A percentile compares a stretch with the other conserved stretches of the same genome.
These are phyloP conservation scores for Panicum hallii DNA, from an alignment of 202 grass and related monocot species.

Conservation along the genomic window DNA sequence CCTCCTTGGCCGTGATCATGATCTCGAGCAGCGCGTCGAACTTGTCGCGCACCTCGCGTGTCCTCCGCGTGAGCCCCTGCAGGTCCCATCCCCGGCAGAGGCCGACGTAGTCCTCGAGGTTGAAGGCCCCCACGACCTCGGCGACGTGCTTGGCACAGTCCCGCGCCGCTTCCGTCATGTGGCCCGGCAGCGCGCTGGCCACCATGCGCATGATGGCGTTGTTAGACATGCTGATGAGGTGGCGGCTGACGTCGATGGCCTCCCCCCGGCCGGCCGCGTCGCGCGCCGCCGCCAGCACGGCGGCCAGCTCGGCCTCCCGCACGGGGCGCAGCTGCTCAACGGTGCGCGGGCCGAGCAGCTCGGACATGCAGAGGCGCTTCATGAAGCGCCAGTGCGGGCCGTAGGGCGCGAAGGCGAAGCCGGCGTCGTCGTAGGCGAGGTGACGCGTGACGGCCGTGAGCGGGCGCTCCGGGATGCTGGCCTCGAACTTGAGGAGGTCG, in stretches of 20 bases:
- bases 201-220: slow-evolving; percentile 69
- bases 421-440: slow-evolving; percentile 61
- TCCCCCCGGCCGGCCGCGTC: background rate
- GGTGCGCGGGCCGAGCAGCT: slow-evolving; percentile 72
- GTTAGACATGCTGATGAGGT: slow-evolving; percentile 65
- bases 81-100: slow-evolving; percentile 60
- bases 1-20: slow-evolving; percentile 60
- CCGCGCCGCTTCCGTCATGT: slow-evolving; percentile 45
- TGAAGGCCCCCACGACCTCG: slow-evolving; percentile 72
- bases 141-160: slow-evolving; percentile 66
- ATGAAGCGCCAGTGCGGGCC: slow-evolving; percentile 74
- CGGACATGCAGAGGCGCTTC: slow-evolving; percentile 75
- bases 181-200: slow-evolving; percentile 40
- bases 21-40: slow-evolving; percentile 62
- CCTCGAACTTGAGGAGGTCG: slow-evolving; percentile 57
- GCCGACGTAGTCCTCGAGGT: slow-evolving; percentile 62
- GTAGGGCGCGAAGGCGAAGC: slow-evolving; percentile 76
- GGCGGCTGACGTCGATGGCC: slow-evolving; percentile 50
- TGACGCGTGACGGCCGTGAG: slow-evolving; percentile 51
- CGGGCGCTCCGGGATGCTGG: slow-evolving; percentile 65
- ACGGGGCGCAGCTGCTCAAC: slow-evolving; percentile 64
- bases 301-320: slow-evolving; percentile 50
- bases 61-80: slow-evolving; percentile 60
- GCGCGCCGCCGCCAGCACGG: slow-evolving; percentile 38
- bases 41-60: slow-evolving; percentile 50